Base-by-base conservation (phyloP, 495 filamentous ascomycete genomes). In the Penicillium salamii region DNA sequence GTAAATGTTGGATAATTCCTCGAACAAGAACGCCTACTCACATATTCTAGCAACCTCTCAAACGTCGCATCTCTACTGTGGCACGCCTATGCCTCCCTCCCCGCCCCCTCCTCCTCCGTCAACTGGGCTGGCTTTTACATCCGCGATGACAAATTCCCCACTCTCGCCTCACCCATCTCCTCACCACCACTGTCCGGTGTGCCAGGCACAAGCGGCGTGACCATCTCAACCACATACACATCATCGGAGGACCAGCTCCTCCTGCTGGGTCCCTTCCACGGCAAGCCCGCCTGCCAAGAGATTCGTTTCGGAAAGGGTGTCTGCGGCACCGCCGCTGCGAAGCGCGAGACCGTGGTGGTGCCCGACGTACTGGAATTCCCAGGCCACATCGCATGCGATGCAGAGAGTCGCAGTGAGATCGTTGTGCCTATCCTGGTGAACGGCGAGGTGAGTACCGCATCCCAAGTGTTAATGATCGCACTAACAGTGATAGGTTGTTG, bases 121-220 rank as follows among this genome's bases (percentile, higher is more conserved):
- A 96, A 96, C 73, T 96, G 91, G 91, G 83, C 87, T 46, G 91
- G 90, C 24, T 96, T 96, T 81, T 96, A 96, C 71, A 83, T 87
- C 43, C 76, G 89, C 59, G 80, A 89, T 59, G 83, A 80, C 21
- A 69, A 66, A 34, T 74, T 76, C 39, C 64, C 77, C 23, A 53
- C 66, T n/a, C 68, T 69, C 33, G 62, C 63, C 23, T 59, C 49
- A 1, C 45, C 68, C 53, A 47, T 67, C 18, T 57, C 54, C 2
- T 66, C 60, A 0, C 63, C 60, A 2, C 63, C 63, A 1, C 31
- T 63, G 4, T 5, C 26, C 12, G 55, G 53, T 12, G 46, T 42
- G 12, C 33, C 57, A 3, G 26, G 28, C 26, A n/a, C 50, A 14
- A 23, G 38, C 19, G 43, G 52, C 34, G 58, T 61, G 7, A 57